Percentiles rank a stretch among this genome's conserved stretches.
These are phyloP conservation scores for Penicillium sp. DNA, from an alignment of 2,329 filamentous ascomycete species.

Conservation along the genomic window DNA sequence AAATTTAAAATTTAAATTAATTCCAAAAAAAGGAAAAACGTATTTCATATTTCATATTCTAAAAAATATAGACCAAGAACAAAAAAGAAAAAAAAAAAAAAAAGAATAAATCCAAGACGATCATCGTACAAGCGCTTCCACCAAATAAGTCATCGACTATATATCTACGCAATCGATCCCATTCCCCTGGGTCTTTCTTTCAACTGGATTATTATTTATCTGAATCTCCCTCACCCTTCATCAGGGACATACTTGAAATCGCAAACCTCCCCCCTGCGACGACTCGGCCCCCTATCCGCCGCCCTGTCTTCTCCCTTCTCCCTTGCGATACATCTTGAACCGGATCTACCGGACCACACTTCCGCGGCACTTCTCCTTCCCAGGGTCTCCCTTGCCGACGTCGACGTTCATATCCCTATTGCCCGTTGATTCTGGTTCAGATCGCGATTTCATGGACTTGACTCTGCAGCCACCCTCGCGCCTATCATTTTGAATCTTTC, in stretches of 20 bases:
- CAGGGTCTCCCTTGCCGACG: constrained; percentile 22
- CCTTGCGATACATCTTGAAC: constrained; percentile 31
- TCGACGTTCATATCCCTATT: constrained; percentile 22
- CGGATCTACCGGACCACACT: constrained; percentile 24
- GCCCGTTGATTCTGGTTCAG: constrained; percentile 20
- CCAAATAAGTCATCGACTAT: constrained; percentile 7
- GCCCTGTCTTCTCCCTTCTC: constrained; percentile 29
- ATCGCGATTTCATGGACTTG: constrained; percentile 23
- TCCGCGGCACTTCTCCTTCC: constrained; percentile 26
- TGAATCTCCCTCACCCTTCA: neutral
- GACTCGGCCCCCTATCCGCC: constrained; percentile 14
- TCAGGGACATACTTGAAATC: constrained; percentile 13
- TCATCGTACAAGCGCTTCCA: constrained; percentile 1
- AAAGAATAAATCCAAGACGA: constrained; percentile 7
- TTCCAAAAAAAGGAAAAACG: neutral
- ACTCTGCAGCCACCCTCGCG: constrained; percentile 25
- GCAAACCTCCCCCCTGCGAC: constrained; percentile 5
- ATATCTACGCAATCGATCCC: constrained; percentile 34
- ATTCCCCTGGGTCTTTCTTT: constrained; percentile 18
- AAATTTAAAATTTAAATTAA: constrained; percentile 6
- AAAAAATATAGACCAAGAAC: too few species aligned
- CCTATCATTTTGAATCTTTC: constrained; percentile 17
- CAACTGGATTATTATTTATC: neutral
- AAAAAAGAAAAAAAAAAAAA: constrained; percentile 10
- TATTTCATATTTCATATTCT: constrained; percentile 2